Conservation (phyloP, 2,329 filamentous ascomycete species). For the Cytospora paraplurivora region DNA sequence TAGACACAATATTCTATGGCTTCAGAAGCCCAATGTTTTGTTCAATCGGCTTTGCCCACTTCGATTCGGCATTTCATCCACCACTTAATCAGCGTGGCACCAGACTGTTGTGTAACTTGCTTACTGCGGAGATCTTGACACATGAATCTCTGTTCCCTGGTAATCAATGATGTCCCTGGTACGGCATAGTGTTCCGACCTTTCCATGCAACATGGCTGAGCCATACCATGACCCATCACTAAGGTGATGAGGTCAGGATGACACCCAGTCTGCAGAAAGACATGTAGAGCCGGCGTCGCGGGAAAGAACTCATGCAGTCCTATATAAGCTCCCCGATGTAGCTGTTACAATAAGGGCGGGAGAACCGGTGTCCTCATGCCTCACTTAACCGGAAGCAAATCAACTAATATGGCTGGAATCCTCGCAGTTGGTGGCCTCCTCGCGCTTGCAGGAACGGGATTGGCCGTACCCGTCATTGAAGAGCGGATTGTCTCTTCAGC, state of each 20-base stretch:
- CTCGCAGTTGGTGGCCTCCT: slow-evolving; percentile 29
- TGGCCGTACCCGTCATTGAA: slow-evolving; percentile 37
- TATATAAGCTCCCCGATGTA: slow-evolving; percentile 4
- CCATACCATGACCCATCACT: not conserved
- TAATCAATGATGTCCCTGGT: not conserved
- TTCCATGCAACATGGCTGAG: not conserved
- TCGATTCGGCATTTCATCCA: too few relatives aligned
- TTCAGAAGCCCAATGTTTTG: too few relatives aligned
- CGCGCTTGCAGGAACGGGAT: slow-evolving; percentile 28
- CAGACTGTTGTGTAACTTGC: not conserved
- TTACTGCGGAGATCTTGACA: not conserved
- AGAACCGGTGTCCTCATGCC: not conserved
- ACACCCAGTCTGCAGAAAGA: not conserved
- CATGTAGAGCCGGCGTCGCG: slow-evolving; percentile 5
- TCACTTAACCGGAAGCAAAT: not conserved
- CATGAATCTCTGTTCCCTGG: not conserved
- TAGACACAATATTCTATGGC: too few relatives aligned
- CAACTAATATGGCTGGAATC: slow-evolving; percentile 17
- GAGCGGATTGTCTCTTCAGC: slow-evolving; percentile 37
- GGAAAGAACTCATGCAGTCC: not conserved
- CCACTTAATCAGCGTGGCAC: not conserved
- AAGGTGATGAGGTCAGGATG: slow-evolving; percentile 15
- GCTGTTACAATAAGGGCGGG: too few relatives aligned
- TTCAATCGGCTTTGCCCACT: too few relatives aligned
- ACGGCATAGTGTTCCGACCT: not conserved